Evolutionary conservation across 306 rosid genomes (phyloP).

Genomic region (Datisca glomerata): DNA sequence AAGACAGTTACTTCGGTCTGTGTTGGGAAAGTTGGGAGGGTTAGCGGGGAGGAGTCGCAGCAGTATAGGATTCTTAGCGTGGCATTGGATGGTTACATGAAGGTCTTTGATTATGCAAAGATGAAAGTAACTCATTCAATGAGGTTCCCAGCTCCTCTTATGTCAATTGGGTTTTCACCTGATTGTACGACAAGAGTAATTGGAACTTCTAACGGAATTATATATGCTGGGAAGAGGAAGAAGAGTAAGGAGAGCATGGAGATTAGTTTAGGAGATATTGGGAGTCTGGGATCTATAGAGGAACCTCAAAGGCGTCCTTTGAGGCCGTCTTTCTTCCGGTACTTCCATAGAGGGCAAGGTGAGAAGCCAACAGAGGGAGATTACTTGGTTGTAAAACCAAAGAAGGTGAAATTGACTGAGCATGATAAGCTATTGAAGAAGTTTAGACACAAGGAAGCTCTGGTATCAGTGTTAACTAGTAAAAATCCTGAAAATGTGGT

Average conservation of each 20-base stretch:
- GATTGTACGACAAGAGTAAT: constrained; percentile 49
- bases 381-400: constrained; percentile 42
- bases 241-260: constrained; percentile 26
- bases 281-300: constrained; percentile 26
- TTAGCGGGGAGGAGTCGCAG: constrained; percentile 32
- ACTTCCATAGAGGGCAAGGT: constrained; percentile 80
- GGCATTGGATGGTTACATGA: constrained; percentile 85
- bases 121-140: constrained; percentile 71
- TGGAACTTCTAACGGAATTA: constrained; percentile 71
- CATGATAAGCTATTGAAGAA: constrained; percentile 73
- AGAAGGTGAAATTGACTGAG: constrained; percentile 42
- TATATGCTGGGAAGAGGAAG: constrained; percentile 69
- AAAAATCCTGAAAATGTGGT: constrained; percentile 60
- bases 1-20: constrained; percentile 80
- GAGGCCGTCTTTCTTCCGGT: constrained; percentile 47
- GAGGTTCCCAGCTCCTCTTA: constrained; percentile 87
- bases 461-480: constrained; percentile 47
- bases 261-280: constrained; percentile 17
- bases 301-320: constrained; percentile 26
- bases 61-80: constrained; percentile 70
- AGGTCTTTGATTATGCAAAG: constrained; percentile 70
- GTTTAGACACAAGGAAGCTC: constrained; percentile 77
- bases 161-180: constrained; percentile 54
- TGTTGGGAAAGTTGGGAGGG: constrained; percentile 39
- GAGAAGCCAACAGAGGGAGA: constrained; percentile 63